Percentiles rank a stretch among this genome's conserved stretches.
Evolutionary conservation across 2,329 filamentous ascomycete genomes (phyloP).

Genomic region (Trichoderma guizhouense): DNA sequence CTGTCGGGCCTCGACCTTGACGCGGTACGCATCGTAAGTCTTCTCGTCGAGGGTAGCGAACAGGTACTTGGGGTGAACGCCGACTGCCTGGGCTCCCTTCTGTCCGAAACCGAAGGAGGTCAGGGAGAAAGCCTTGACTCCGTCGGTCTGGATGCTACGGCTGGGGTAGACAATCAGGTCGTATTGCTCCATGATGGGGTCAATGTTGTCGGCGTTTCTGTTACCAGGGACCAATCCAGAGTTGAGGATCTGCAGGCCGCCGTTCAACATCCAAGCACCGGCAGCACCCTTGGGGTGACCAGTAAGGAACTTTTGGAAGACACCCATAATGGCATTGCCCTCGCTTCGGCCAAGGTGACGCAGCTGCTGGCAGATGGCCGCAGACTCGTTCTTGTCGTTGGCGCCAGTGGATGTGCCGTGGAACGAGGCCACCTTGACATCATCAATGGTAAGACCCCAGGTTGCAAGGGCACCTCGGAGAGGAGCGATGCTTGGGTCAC

Average conservation of each 20-base stretch:
- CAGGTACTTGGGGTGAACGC: slow-evolving; percentile 94
- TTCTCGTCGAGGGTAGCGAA: slow-evolving; percentile 89
- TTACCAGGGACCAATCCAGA: slow-evolving; percentile 92
- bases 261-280: slow-evolving; percentile 99
- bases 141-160: slow-evolving; percentile 92
- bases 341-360: slow-evolving; percentile 91
- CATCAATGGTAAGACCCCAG: slow-evolving; percentile 96
- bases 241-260: slow-evolving; percentile 92
- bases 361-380: slow-evolving; percentile 94
- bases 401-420: slow-evolving; percentile 98
- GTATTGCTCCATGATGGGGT: slow-evolving; percentile 94
- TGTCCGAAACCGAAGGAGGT: slow-evolving; percentile 99
- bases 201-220: slow-evolving; percentile 96
- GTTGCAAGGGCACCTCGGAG: slow-evolving; percentile 93
- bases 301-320: slow-evolving; percentile 99
- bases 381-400: slow-evolving; percentile 99
- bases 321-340: slow-evolving; percentile 92
- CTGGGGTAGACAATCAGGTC: slow-evolving; percentile 98
- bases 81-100: slow-evolving; percentile 96
- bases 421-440: slow-evolving; percentile 93
- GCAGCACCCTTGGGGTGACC: slow-evolving; percentile 99
- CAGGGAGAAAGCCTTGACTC: slow-evolving; percentile 96
- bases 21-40: slow-evolving; percentile 76
- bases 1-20: slow-evolving; percentile 87
- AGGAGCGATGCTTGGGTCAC: slow-evolving; percentile 87